Evolutionary conservation across 495 filamentous ascomycete genomes (phyloP), one percentile per base, ranked within the genome.

Genomic region (Penicillium robsamsonii): DNA sequence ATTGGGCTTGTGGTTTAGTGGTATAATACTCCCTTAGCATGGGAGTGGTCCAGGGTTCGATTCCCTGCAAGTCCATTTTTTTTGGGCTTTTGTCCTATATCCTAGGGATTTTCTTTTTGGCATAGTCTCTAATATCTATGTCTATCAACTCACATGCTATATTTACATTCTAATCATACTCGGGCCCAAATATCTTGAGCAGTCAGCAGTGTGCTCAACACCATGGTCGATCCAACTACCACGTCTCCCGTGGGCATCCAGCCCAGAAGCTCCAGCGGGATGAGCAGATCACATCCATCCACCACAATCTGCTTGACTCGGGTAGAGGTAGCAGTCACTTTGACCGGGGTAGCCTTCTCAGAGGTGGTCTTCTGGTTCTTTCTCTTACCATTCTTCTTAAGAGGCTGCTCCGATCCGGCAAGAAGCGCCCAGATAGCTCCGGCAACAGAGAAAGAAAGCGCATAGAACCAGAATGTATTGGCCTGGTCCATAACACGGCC

Each of bases 391-490:
- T 46, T 44, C 41, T 52, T 57, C 43, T 56, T 50, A 17, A 37
- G 9, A 1, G 40, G 41, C 22, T 29, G 24, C 31, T 55, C 30
- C 12, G 31, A 41, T 25, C 57, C 38, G 44, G 65, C 66, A 4
- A 70, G 52, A 12, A 74, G 55, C 0, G 46, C 48, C 50, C 63
- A 68, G 2, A 70, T 12, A 11, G 60, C 50, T 8, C 70, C 69
- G 0, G 61, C 24, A 8, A 77, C 6, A 3, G 73, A 74, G 29
- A 77, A 56, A 8, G 53, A 64, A 4, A 89, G 61, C 0, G 78
- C 75, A 53, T 83, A 82, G 51, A 87, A 81, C 86, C 86, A 89
- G 62, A 86, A 85, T 51, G 79, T 74, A 64, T 86, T 83, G 4
- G 75, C 84, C 60, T 88, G 82, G n/a, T 79, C 49, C 44, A 70